phyloP scores from a whole-genome alignment of 208 protist genomes.

The Spongospora subterranea region DNA sequence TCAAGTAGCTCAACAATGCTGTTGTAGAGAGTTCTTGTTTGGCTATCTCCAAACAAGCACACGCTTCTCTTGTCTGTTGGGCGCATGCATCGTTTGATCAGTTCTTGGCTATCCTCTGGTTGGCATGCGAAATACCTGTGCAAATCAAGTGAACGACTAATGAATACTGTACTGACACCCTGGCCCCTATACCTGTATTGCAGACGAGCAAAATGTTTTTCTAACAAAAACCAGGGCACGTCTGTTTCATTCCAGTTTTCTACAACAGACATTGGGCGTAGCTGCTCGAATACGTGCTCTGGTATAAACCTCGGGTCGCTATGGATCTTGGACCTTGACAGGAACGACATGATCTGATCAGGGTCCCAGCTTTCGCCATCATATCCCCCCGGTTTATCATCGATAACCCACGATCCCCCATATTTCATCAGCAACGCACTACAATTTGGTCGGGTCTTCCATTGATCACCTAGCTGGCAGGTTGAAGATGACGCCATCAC shows the following conservation, averaged over 20 bases:
- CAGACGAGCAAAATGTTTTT: neutral
- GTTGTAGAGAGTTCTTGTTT: neutral
- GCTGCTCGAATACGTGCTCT: neutral
- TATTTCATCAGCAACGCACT: neutral
- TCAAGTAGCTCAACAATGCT: neutral
- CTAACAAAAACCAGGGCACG: neutral
- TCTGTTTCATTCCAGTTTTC: neutral
- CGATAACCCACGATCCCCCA: conserved; percentile 25
- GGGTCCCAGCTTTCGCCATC: neutral
- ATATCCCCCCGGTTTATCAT: neutral
- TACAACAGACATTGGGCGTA: neutral
- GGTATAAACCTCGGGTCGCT: neutral
- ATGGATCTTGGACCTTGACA: neutral
- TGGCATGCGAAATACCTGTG: conserved; percentile 15
- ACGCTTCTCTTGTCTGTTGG: neutral
- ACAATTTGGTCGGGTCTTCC: neutral
- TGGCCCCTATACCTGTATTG: conserved; percentile 10
- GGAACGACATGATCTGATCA: neutral
- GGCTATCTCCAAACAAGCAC: conserved; percentile 38
- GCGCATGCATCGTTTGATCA: neutral
- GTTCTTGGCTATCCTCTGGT: neutral
- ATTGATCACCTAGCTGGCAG: neutral
- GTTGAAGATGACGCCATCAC: neutral
- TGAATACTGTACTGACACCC: neutral
- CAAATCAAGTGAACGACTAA: neutral